These are phyloP conservation scores for Leishmania lainsoni DNA, from an alignment of 208 protist species.

Conservation along the genomic window DNA sequence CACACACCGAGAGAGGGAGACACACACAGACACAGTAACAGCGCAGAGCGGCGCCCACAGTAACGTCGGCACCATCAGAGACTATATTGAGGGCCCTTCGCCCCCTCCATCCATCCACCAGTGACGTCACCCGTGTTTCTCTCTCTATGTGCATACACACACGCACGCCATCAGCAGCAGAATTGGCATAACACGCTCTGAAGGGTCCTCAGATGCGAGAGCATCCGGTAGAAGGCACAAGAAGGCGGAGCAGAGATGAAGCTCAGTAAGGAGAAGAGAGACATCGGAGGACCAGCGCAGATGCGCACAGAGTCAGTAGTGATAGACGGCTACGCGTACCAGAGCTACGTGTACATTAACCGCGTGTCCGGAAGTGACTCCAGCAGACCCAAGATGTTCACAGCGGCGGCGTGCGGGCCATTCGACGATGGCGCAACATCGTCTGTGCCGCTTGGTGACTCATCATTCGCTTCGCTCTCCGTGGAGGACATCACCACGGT, in stretches of 20 bases:
- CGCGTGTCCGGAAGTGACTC: conserved; percentile 36
- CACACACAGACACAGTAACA: no score
- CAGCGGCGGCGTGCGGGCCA: not conserved
- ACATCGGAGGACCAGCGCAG: not conserved
- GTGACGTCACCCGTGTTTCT: no score
- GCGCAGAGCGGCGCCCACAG: no score
- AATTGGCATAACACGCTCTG: not conserved
- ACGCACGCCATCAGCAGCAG: not conserved
- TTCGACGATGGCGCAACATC: not conserved
- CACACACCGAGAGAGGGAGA: not conserved
- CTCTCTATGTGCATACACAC: not conserved
- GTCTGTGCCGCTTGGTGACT: not conserved
- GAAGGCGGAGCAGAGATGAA: not conserved
- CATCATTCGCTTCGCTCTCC: conserved; percentile 1
- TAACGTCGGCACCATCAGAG: no score
- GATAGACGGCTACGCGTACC: not conserved
- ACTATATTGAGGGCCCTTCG: not conserved
- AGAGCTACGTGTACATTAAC: conserved; percentile 2
- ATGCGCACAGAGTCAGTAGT: not conserved
- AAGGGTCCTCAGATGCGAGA: not conserved
- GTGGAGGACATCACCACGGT: conserved; percentile 9
- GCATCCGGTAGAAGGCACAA: not conserved
- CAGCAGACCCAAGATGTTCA: conserved; percentile 36
- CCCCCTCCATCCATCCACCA: not conserved
- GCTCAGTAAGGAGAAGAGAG: not conserved